Evolutionary conservation across 805 yeast species (phyloP), one percentile per base, ranked within the genome.

Genomic region (Kodamaea jinghongensis): DNA sequence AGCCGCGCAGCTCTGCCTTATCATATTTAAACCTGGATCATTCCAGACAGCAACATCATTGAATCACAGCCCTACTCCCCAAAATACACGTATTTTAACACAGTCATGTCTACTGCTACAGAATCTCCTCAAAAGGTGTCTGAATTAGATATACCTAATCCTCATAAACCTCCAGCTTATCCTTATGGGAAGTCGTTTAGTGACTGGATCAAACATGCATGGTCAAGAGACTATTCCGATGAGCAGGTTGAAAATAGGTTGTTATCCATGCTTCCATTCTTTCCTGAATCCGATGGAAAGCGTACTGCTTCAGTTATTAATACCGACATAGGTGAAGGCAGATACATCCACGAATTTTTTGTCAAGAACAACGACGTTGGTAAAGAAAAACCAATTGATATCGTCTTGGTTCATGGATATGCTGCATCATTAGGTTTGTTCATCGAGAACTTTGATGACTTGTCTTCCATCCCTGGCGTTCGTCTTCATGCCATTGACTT

Each of bases 371-470:
- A 49, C 8, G 68, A 63, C 33, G 37, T 47, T 12, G 76, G 84
- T 3, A 26, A 26, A 7, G 40, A 17, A 2, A 31, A 35, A 14
- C 44, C 44, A 3, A 63, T 60, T 40, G 86, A 81, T 59, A 60
- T 89, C 16, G 87, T 93, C 2, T 60, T 91, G 45, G 63, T 93
- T 4, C 99, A 91, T 60, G 99, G 99, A 0, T 89, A 88, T 55
- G 96, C 96, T 2, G 96, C 98, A 0, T 86, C 95, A 1, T 75
- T 89, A 10, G 91, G 95, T 17, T 80, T 88, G 39, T 91, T 79
- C 51, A 76, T 82, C 52, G 77, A 83, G 45, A 91, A 86, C 54
- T 77, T 86, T 47, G 76, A 74, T 33, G 50, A 41, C 20, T 58
- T 75, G 22, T 61, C 70, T 6, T 50, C 65, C 4, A 63, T 82